Base-by-base conservation (phyloP, 2,329 filamentous ascomycete species). In the Ilyonectria mors-panacis region DNA sequence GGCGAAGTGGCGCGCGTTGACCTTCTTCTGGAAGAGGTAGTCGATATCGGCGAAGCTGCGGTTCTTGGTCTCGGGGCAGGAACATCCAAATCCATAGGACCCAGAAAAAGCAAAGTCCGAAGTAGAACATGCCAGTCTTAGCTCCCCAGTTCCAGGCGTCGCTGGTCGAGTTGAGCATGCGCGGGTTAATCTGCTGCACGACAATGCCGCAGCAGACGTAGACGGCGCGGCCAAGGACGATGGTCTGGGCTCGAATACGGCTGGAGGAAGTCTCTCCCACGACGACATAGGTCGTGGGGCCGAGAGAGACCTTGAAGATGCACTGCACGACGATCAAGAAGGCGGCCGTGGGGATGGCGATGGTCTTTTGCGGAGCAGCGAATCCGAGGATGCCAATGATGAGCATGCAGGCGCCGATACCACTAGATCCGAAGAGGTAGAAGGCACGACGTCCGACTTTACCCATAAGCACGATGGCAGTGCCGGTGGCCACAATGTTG, bases 261-360 rank as follows among this genome's bases (percentile, higher is more conserved):
- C 81, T 84, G 8, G 83, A 84, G 0, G 81, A 77, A 1, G 84
- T 77, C 74, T 86, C 84, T 2, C 81, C 88, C 2, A 97, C 94
- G 26, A 97, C 86, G 0, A 93, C 95, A 82, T 96, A 97, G 80
- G 92, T 94, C 15, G 97, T 93, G 57, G 67, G 81, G 2, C 81
- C 81, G 1, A 82, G 76, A 8, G 79, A 81, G 26, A 77, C 80
- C 79, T 73, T 75, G 66, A 81, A 76, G 7, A 84, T 81, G 1
- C 92, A 92, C 1, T 94, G 86, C 28, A 85, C 77, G 3, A 87
- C 79, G 39, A 88, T 80, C 1, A 73, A 39, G 60, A 73, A 56
- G 12, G 58, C 67, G 8, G 72, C 71, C 2, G 65, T 67, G 1
- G 76, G 77, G 68, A 81, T 81, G 33, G 69, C 70, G 59, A 73